phyloP scores from a whole-genome alignment of 2,329 filamentous ascomycete genomes.

The Diaporthe batatas region DNA sequence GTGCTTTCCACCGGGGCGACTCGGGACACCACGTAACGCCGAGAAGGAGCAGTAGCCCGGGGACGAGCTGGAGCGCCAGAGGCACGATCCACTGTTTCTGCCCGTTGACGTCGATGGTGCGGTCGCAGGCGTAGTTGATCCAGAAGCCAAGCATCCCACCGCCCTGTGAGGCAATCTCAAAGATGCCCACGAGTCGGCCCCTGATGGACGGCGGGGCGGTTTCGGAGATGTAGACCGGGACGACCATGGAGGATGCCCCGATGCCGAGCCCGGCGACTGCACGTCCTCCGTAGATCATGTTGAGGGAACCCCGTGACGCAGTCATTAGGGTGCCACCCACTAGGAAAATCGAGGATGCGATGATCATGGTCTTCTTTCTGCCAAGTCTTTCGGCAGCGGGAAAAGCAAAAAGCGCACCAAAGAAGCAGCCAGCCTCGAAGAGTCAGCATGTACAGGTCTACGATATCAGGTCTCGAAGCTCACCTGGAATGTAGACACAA shows the following conservation, averaged over 20 bases:
- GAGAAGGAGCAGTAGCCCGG: slow-evolving; percentile 16
- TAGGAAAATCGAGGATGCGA: slow-evolving; percentile 48
- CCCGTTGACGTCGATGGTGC: slow-evolving; percentile 18
- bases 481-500: slow-evolving; percentile 45
- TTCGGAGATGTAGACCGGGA: slow-evolving; percentile 61
- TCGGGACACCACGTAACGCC: slow-evolving; percentile 24
- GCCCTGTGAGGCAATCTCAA: slow-evolving; percentile 68
- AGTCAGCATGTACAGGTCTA: background rate
- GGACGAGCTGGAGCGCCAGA: slow-evolving; percentile 4
- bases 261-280: slow-evolving; percentile 68
- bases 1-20: slow-evolving; percentile 23
- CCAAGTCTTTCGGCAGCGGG: slow-evolving; percentile 49
- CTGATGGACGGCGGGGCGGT: slow-evolving; percentile 71
- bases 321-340: slow-evolving; percentile 51
- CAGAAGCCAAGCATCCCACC: slow-evolving; percentile 66
- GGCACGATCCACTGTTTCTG: slow-evolving; percentile 16
- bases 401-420: slow-evolving; percentile 45
- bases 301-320: slow-evolving; percentile 48
- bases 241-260: slow-evolving; percentile 59
- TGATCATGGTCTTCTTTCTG: slow-evolving; percentile 50
- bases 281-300: slow-evolving; percentile 50
- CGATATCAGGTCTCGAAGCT: background rate
- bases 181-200: slow-evolving; percentile 70
- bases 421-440: slow-evolving; percentile 45
- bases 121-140: slow-evolving; percentile 57